Percentiles rank a stretch among this genome's conserved stretches.
Conservation (phyloP, 495 filamentous ascomycete genomes). For the Lepidopterella palustris region DNA sequence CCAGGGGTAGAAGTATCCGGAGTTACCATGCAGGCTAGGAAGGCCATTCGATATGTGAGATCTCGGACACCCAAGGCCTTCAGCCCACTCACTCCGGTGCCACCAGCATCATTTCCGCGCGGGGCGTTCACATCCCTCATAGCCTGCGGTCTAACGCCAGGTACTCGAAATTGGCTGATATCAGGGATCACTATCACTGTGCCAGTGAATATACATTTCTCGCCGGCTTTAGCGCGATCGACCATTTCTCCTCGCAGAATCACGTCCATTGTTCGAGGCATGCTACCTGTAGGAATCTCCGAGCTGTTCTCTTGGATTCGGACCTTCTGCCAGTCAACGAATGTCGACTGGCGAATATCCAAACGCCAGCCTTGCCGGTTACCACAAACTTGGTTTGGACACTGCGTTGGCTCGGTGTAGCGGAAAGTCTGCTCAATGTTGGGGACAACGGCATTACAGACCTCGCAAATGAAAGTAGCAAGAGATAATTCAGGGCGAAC, state of each 20-base stretch:
- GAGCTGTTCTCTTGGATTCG: conserved; percentile 96
- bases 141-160: conserved; percentile 78
- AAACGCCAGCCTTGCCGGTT: conserved; percentile 89
- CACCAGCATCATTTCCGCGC: conserved; percentile 71
- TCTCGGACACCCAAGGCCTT: conserved; percentile 92
- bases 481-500: conserved; percentile 89
- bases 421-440: conserved; percentile 97
- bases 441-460: conserved; percentile 68
- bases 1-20: conserved; percentile 79
- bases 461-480: conserved; percentile 88
- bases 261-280: conserved; percentile 97
- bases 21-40: conserved; percentile 94
- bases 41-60: conserved; percentile 93
- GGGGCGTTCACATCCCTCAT: conserved; percentile 68
- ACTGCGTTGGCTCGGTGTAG: conserved; percentile 94
- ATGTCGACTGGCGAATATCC: conserved; percentile 94
- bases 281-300: conserved; percentile 96
- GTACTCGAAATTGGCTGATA: conserved; percentile 88
- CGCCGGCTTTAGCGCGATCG: conserved; percentile 91
- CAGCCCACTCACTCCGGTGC: conserved; percentile 76
- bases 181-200: conserved; percentile 95
- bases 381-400: conserved; percentile 82
- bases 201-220: conserved; percentile 96
- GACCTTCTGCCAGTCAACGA: conserved; percentile 98
- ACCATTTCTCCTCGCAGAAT: conserved; percentile 98